Evolutionary conservation across 2,329 filamentous ascomycete species (phyloP), one percentile per base, ranked within the genome.

Genomic region (Monilinia fructicola): DNA sequence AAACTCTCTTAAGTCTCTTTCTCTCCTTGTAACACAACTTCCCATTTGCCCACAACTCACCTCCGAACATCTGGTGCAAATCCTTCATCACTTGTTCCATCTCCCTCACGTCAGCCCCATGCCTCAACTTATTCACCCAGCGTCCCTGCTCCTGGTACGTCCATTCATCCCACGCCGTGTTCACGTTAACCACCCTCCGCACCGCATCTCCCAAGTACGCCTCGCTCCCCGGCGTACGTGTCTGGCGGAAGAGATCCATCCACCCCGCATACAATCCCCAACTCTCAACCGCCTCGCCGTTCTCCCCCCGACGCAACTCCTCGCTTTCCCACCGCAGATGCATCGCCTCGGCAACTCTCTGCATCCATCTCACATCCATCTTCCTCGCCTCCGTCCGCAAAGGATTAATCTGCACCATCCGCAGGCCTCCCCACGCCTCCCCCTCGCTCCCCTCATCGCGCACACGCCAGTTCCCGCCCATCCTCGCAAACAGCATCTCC

Each of bases 21-120:
- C 26, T 7, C 12, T 50, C 59, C 52, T 55, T 42, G 38, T 64
- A 67, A 44, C 66, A 56, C 42, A 67, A 59, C 2, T n/a, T 23
- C 1, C 66, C 68, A 61, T 69, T 64, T 42, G 61, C 56, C 68
- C 62, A 69, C 38, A 69, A 31, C 35, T 66, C 58, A 3, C 66
- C 63, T 9, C 62, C 66, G 38, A 68, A 68, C 3, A 48, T 54
- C 9, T 61, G 23, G 23, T 62, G 35, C 1, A 67, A 31, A 64
- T 63, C 67, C 46, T 23, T n/a, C 54, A 67, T 42, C 16, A 64
- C 54, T 18, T 42, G 31, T 16, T 54, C 50, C 50, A 66, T 63
- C 23, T 9, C 26, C 11, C 31, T 23, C 31, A 54, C n/a, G 31
- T 31, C n/a, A 38, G 18, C 38, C 16, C 56, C 56, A 38, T 40